Evolutionary conservation across 148 eudicot species (phyloP), one percentile per base, ranked within the genome.

Genomic region (Arctostaphylos glauca): DNA sequence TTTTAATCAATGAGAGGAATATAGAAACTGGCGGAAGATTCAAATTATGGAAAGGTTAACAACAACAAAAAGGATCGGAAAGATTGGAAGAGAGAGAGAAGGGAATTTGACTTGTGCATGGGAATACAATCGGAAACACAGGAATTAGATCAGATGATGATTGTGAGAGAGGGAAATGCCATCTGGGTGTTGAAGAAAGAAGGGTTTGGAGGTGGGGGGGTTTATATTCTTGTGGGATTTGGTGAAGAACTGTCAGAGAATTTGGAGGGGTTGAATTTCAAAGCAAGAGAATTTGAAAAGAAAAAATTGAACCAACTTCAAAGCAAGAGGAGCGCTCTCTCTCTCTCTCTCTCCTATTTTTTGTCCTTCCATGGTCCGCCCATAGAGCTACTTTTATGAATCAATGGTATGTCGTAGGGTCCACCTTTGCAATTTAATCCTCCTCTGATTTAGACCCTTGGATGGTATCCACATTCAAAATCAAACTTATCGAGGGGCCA

Each of bases 211-310:
- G 52, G 81, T 80, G 88, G 38, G 38, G 38, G 38, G 88, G 83
- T 60, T 86, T 68, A 46, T 54, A 59, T 66, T 54, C 16, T 44
- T 25, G 67, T 80, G 50, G 54, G 72, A 66, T 79, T 79, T 72
- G 83, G 82, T 62, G n/a, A 14, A 47, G 76, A 41, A 64, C 62
- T 77, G 16, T 82, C 48, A 83, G 58, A 77, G 81, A 66, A 79
- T 74, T 74, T 84, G 71, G 85, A 83, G 88, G 53, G 76, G 77
- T 86, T 86, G 85, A 31, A 60, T 59, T 84, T 76, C 78, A 84
- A 74, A 60, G 52, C 43, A 14, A n/a, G 13, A 23, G 52, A 14
- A 23, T 43, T 8, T 5, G 18, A 31, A 31, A 31, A 31, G 38
- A 31, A 31, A 31, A 31, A 31, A 31, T 31, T 31, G 38, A 31